Percentiles rank a stretch among this genome's conserved stretches.
Evolutionary conservation across 345 rosid species (phyloP).

Genomic region (Eucalyptus virginea): DNA sequence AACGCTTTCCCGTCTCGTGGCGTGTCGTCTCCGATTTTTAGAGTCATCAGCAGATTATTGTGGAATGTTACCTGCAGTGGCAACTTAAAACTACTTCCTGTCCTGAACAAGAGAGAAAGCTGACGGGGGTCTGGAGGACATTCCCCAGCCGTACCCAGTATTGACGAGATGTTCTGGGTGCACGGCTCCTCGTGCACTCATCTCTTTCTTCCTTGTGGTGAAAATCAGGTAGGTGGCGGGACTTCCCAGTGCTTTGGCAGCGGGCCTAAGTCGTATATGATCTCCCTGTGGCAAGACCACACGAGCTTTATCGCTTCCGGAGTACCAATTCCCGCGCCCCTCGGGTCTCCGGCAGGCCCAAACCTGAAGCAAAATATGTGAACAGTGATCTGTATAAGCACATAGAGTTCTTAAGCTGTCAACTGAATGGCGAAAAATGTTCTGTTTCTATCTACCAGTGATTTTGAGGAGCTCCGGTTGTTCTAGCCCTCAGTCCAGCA

Average conservation of each 20-base stretch:
- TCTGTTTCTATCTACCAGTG: slow-evolving; percentile 52
- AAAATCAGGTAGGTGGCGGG: slow-evolving; percentile 60
- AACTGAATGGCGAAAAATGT: not conserved
- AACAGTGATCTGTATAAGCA: not conserved
- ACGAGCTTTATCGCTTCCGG: slow-evolving; percentile 97
- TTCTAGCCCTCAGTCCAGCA: slow-evolving; percentile 91
- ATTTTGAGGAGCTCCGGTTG: slow-evolving; percentile 98
- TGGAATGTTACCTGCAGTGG: not conserved
- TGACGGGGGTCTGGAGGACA: not conserved
- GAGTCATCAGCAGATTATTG: not conserved
- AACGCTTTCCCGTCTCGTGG: not conserved
- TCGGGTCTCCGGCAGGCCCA: slow-evolving; percentile 97
- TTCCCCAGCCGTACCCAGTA: not conserved
- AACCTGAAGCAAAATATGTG: slow-evolving; percentile 41
- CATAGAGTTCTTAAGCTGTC: not conserved
- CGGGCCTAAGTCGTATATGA: slow-evolving; percentile 88
- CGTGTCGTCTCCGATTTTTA: not conserved
- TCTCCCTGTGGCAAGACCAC: slow-evolving; percentile 96
- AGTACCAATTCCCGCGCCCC: slow-evolving; percentile 98
- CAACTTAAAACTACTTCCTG: not conserved
- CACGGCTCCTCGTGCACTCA: not conserved
- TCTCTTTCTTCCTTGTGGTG: not conserved
- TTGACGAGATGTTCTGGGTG: not conserved
- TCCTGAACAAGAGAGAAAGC: not conserved
- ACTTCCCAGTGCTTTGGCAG: slow-evolving; percentile 62